These are phyloP conservation scores for Croton setiger DNA, from an alignment of 441 rosid species.

Conservation along the genomic window DNA sequence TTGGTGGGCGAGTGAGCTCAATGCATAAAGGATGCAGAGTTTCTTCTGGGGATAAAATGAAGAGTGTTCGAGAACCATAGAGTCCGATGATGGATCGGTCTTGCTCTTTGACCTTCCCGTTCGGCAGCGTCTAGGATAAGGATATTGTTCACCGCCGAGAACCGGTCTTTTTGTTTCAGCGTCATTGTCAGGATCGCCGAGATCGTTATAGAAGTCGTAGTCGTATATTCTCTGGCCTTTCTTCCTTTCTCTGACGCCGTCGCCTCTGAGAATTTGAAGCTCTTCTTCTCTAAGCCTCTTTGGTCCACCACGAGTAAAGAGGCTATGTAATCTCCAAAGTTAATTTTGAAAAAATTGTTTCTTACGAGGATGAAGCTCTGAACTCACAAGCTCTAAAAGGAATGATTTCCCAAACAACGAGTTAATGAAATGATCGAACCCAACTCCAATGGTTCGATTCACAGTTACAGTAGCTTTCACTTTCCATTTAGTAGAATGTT, in stretches of 20 bases:
- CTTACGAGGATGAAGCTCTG: constrained; percentile 56
- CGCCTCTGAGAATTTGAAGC: constrained; percentile 31
- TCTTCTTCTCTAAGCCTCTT: constrained; percentile 37
- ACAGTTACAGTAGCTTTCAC: constrained; percentile 47
- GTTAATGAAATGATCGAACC: constrained; percentile 41
- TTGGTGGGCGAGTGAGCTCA: constrained; percentile 62
- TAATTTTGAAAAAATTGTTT: no score
- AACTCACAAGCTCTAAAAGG: constrained; percentile 58
- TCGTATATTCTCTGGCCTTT: constrained; percentile 38
- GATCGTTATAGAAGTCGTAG: constrained; percentile 49
- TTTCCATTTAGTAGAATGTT: background rate
- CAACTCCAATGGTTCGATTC: constrained; percentile 21
- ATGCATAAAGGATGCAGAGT: constrained; percentile 62
- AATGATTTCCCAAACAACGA: constrained; percentile 43
- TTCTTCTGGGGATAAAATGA: constrained; percentile 47
- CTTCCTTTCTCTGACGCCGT: constrained; percentile 36
- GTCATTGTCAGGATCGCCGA: constrained; percentile 49
- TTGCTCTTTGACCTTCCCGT: constrained; percentile 46
- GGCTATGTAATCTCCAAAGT: no score
- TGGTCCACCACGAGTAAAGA: constrained; percentile 48
- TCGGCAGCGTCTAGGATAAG: constrained; percentile 74
- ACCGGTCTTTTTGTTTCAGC: constrained; percentile 41
- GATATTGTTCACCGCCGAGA: constrained; percentile 48
- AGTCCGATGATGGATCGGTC: constrained; percentile 47
- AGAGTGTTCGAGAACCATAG: constrained; percentile 65